phyloP scores from a whole-genome alignment of 805 yeast genomes.

The Candida ulmi region DNA sequence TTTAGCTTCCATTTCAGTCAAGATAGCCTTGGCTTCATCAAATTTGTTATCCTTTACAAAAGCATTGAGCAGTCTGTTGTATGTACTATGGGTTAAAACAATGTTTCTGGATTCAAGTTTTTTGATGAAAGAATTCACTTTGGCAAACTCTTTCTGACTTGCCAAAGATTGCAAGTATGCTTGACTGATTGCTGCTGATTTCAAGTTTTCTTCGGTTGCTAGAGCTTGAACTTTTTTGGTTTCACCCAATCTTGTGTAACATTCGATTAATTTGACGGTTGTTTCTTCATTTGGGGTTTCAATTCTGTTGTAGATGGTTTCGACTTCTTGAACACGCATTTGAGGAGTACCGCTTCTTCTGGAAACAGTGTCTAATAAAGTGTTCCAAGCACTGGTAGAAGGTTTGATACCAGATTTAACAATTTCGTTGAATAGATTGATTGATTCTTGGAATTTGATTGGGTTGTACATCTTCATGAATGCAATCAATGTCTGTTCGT shows the following conservation, averaged over 20 bases:
- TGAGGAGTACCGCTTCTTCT: conserved; percentile 19
- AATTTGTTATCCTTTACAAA: conserved; percentile 35
- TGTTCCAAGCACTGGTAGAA: conserved; percentile 52
- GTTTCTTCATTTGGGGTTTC: conserved; percentile 42
- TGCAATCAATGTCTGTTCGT: conserved; percentile 34
- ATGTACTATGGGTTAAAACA: conserved; percentile 40
- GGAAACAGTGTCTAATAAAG: conserved; percentile 44
- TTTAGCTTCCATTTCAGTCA: conserved; percentile 38
- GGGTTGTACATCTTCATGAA: conserved; percentile 43
- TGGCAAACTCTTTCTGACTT: conserved; percentile 7
- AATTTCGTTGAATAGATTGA: conserved; percentile 47
- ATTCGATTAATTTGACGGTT: conserved; percentile 40
- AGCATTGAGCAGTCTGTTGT: conserved; percentile 44
- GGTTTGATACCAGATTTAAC: conserved; percentile 34
- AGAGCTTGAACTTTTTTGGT: conserved; percentile 39
- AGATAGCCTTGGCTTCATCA: conserved; percentile 42
- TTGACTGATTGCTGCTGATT: conserved; percentile 22
- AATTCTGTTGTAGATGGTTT: conserved; percentile 29
- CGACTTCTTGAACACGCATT: conserved; percentile 32
- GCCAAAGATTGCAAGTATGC: conserved; percentile 19
- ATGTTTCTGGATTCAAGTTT: conserved; percentile 24
- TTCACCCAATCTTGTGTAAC: conserved; percentile 40
- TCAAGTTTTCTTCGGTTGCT: conserved; percentile 23
- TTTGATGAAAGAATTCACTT: conserved; percentile 6
- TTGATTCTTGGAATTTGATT: conserved; percentile 31